Conservation (phyloP, 345 rosid genomes). For the Euphorbia tirucalli region DNA sequence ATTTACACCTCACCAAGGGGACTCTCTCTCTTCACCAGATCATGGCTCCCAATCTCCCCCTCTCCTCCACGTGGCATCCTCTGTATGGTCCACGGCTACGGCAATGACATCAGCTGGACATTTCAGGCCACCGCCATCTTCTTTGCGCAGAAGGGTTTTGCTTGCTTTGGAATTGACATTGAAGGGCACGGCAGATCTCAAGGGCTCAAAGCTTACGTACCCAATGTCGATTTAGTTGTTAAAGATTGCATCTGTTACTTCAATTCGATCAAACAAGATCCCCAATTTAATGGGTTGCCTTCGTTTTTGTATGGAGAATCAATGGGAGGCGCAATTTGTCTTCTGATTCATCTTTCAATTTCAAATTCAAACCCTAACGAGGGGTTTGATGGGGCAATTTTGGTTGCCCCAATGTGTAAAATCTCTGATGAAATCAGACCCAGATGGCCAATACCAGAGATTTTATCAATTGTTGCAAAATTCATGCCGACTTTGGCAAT, state of each 20-base stretch:
- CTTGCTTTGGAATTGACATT: conserved; percentile 76
- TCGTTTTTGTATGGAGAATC: conserved; percentile 76
- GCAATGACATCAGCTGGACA: conserved; percentile 81
- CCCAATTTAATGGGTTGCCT: conserved; percentile 40
- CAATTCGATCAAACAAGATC: conserved; percentile 42
- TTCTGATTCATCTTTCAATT: conserved; percentile 56
- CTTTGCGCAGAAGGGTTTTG: conserved; percentile 74
- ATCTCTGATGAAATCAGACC: conserved; percentile 72
- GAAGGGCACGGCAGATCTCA: conserved; percentile 81
- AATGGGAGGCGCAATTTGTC: conserved; percentile 77
- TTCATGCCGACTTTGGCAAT: conserved; percentile 74
- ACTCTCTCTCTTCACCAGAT: conserved; percentile 62
- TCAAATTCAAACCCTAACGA: conserved; percentile 8
- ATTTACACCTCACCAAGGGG: conserved; percentile 80
- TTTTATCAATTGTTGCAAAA: conserved; percentile 47
- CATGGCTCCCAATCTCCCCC: conserved; percentile 57
- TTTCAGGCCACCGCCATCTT: conserved; percentile 68
- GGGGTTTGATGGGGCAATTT: conserved; percentile 63
- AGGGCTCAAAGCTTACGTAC: conserved; percentile 63
- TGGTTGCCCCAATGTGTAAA: conserved; percentile 86
- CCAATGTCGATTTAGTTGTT: conserved; percentile 64
- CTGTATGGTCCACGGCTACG: conserved; percentile 83
- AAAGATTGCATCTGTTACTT: conserved; percentile 57
- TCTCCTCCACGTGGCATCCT: conserved; percentile 56
- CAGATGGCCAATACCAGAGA: conserved; percentile 72